phyloP scores from a whole-genome alignment of 73 alveolate genomes.

The Effrenium voratum region DNA sequence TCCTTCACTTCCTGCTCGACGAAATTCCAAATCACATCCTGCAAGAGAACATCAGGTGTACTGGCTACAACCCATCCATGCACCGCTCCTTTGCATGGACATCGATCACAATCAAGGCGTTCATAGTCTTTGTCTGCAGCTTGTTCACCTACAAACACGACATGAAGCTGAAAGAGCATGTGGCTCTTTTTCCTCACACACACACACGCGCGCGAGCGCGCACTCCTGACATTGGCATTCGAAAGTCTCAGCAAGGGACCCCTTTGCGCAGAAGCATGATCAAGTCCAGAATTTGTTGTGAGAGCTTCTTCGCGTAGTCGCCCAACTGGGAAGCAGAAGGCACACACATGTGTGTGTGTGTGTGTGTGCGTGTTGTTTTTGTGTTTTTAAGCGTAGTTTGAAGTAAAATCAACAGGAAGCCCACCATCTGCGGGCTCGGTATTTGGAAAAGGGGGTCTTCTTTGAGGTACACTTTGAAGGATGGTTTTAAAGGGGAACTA shows the following conservation, averaged over 20 bases:
- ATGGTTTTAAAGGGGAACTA: too few species aligned
- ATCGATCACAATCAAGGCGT: conserved; percentile 99
- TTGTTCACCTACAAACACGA: conserved; percentile 57
- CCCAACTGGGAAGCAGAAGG: conserved; percentile 27
- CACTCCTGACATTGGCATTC: not conserved
- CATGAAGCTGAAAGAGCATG: not conserved
- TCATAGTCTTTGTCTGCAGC: conserved; percentile 97
- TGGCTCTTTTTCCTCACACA: not conserved
- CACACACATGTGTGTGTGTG: too few species aligned
- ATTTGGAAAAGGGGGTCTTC: too few species aligned
- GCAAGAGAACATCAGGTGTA: not conserved
- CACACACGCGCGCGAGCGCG: not conserved
- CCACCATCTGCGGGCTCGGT: too few species aligned
- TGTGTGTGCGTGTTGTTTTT: too few species aligned
- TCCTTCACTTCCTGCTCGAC: conserved; percentile 83
- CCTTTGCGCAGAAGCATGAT: conserved; percentile 93
- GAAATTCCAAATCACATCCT: conserved; percentile 88
- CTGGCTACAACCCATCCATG: not conserved
- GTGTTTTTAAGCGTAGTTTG: too few species aligned
- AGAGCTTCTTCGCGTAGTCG: conserved; percentile 83
- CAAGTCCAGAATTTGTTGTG: conserved; percentile 87
- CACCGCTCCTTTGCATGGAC: conserved; percentile 99
- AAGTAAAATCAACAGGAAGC: too few species aligned
- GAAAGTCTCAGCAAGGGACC: not conserved
- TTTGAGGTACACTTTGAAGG: too few species aligned